A percentile compares a stretch with the other conserved stretches of the same genome.
Conservation (phyloP, 1,284 basidiomycete genomes). For the Trametes polyzona region DNA sequence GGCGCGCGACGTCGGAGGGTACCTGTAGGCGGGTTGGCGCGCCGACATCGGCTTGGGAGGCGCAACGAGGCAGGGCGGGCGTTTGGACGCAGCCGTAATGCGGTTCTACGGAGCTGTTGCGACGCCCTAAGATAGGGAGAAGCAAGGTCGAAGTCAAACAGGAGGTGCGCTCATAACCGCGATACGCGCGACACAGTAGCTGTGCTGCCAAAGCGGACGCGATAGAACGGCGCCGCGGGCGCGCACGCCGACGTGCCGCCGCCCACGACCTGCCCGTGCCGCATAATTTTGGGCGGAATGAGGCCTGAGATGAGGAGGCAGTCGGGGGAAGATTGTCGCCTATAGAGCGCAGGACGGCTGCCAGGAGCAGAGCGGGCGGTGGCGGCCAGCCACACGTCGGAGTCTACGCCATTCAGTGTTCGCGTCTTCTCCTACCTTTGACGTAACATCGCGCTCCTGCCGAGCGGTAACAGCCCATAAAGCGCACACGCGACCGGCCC, state of each 20-base stretch:
- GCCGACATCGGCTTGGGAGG: slow-evolving; percentile 12
- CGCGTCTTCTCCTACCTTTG: slow-evolving; percentile 13
- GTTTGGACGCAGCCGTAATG: background rate
- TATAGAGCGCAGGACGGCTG: slow-evolving; percentile 2
- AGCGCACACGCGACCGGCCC: slow-evolving; percentile 15
- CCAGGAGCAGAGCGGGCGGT: slow-evolving; percentile 2
- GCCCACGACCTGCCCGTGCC: background rate
- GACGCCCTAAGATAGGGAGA: slow-evolving; percentile 22
- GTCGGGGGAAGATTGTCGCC: slow-evolving; percentile 11
- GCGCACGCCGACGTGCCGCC: slow-evolving; percentile 14
- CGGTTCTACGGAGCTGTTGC: slow-evolving; percentile 5
- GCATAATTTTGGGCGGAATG: slow-evolving; percentile 7
- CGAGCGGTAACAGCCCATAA: slow-evolving; percentile 11
- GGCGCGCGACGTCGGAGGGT: background rate
- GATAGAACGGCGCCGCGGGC: slow-evolving; percentile 15
- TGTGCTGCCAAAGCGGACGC: slow-evolving; percentile 4
- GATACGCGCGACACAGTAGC: slow-evolving; percentile 5
- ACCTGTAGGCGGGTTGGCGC: background rate
- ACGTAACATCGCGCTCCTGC: slow-evolving; percentile 20
- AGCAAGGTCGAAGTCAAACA: slow-evolving; percentile 6
- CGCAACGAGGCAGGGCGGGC: slow-evolving; percentile 3
- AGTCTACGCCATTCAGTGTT: slow-evolving; percentile 10
- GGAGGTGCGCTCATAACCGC: background rate
- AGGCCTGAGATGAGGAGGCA: slow-evolving; percentile 8
- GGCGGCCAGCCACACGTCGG: slow-evolving; percentile 12